Percentiles rank a stretch among this genome's conserved stretches.
Evolutionary conservation across 192 early-diverging fungal species (phyloP).

Genomic region (Hyaloraphidium curvatum): DNA sequence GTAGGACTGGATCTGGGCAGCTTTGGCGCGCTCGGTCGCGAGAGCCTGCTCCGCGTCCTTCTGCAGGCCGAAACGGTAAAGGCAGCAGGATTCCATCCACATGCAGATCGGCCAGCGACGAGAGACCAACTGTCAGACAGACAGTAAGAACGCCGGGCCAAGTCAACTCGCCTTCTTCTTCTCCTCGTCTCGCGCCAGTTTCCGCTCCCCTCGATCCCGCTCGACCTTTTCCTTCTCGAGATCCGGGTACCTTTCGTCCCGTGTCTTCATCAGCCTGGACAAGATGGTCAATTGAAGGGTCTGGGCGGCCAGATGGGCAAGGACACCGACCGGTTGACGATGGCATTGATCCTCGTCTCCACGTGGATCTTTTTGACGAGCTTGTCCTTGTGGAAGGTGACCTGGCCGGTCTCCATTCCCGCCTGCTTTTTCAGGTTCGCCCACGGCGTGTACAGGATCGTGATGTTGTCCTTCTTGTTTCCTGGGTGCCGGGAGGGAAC

Average conservation of each 20-base stretch:
- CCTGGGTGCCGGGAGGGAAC: conserved; percentile 24
- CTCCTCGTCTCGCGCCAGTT: conserved; percentile 14
- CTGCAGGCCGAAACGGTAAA: conserved; percentile 6
- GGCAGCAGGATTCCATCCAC: not conserved
- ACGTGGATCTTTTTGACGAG: conserved; percentile 69
- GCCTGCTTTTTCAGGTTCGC: conserved; percentile 74
- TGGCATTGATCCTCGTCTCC: conserved; percentile 50
- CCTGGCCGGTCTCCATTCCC: conserved; percentile 92
- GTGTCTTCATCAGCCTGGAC: conserved; percentile 78
- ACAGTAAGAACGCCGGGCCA: not conserved
- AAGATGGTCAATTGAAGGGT: too few relatives aligned
- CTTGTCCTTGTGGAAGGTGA: conserved; percentile 66
- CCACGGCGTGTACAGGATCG: conserved; percentile 84
- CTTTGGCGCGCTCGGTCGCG: conserved; percentile 17
- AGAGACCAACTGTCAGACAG: not conserved
- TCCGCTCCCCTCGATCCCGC: conserved; percentile 20
- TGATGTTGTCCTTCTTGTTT: conserved; percentile 81
- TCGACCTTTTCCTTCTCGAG: conserved; percentile 50
- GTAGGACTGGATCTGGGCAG: conserved; percentile 20
- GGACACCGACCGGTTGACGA: conserved; percentile 81
- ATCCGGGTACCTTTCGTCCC: conserved; percentile 53
- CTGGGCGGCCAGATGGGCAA: too few relatives aligned
- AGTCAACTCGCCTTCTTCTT: conserved; percentile 13
- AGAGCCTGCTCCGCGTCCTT: conserved; percentile 18
- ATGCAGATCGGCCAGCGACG: not conserved